Conservation (phyloP, 1,284 basidiomycete genomes). For the Schizophyllum commune region DNA sequence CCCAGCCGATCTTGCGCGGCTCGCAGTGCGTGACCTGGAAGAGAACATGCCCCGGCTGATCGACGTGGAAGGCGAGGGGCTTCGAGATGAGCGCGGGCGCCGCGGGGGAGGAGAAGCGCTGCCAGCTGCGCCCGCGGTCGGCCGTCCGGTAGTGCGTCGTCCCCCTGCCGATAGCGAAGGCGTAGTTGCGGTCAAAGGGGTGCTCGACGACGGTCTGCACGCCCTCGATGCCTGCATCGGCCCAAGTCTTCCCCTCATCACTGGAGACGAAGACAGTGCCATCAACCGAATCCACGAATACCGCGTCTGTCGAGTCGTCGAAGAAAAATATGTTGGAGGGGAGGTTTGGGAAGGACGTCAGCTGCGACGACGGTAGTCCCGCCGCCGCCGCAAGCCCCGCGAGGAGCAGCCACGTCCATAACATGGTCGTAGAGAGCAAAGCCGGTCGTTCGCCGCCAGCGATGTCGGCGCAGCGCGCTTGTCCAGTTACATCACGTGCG, state of each 20-base stretch:
- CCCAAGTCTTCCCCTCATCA: slow-evolving; percentile 90
- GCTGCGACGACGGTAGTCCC: not conserved
- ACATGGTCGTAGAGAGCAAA: not conserved
- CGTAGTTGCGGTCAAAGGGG: slow-evolving; percentile 74
- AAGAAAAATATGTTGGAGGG: slow-evolving; percentile 88
- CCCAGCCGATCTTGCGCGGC: slow-evolving; percentile 41
- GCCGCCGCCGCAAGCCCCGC: not conserved
- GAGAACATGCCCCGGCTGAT: slow-evolving; percentile 63
- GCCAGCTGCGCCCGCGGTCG: slow-evolving; percentile 83
- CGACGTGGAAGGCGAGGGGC: slow-evolving; percentile 82
- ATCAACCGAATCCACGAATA: slow-evolving; percentile 75
- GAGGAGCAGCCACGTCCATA: not conserved
- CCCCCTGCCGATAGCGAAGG: slow-evolving; percentile 71
- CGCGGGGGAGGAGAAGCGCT: slow-evolving; percentile 63
- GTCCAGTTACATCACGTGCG: too few species aligned
- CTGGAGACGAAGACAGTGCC: slow-evolving; percentile 72
- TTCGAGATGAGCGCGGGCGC: slow-evolving; percentile 49
- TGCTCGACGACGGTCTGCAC: slow-evolving; percentile 79
- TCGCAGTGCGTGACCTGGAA: slow-evolving; percentile 78
- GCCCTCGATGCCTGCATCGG: slow-evolving; percentile 51
- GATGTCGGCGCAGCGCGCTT: too few species aligned
- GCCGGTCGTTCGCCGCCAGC: too few species aligned
- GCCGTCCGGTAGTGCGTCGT: slow-evolving; percentile 79
- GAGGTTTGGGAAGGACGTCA: slow-evolving; percentile 53
- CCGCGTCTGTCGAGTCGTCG: slow-evolving; percentile 77